phyloP scores from a whole-genome alignment of 352 stramenopile genomes.

The Globisporangium rhizosaccharum region DNA sequence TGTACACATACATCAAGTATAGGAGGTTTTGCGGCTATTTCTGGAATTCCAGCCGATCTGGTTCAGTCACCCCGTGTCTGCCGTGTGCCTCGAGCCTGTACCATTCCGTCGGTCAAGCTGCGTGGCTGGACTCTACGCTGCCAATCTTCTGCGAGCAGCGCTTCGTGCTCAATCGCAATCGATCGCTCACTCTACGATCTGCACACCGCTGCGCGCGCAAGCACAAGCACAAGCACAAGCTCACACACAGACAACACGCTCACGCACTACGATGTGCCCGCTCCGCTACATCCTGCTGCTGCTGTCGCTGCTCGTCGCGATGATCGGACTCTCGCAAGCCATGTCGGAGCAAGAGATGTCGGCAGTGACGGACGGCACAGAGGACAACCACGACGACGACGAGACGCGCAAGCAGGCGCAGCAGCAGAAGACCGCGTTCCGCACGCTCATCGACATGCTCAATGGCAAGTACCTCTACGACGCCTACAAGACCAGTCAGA shows the following conservation, averaged over 20 bases:
- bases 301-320: constrained; percentile 78
- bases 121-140: neutral
- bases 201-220: neutral
- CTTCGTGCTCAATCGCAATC: no score
- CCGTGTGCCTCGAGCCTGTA: constrained; percentile 4
- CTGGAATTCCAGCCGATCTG: constrained; percentile 1
- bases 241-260: neutral
- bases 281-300: constrained; percentile 84
- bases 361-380: constrained; percentile 44
- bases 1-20: neutral
- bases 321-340: constrained; percentile 78
- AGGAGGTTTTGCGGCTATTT: constrained; percentile 4
- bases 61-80: neutral
- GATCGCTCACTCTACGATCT: constrained; percentile 9
- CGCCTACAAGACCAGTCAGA: constrained; percentile 60
- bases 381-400: constrained; percentile 51
- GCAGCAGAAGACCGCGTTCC: constrained; percentile 46
- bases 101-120: constrained; percentile 8
- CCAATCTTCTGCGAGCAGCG: neutral
- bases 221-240: neutral
- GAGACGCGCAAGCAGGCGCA: constrained; percentile 31
- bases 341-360: constrained; percentile 68
- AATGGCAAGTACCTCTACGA: constrained; percentile 87
- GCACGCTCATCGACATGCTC: constrained; percentile 84
- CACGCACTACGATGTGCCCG: constrained; percentile 52